Evolutionary conservation across 1,139 yeast genomes (phyloP).

Genomic region (Sugiyamaella novakii): DNA sequence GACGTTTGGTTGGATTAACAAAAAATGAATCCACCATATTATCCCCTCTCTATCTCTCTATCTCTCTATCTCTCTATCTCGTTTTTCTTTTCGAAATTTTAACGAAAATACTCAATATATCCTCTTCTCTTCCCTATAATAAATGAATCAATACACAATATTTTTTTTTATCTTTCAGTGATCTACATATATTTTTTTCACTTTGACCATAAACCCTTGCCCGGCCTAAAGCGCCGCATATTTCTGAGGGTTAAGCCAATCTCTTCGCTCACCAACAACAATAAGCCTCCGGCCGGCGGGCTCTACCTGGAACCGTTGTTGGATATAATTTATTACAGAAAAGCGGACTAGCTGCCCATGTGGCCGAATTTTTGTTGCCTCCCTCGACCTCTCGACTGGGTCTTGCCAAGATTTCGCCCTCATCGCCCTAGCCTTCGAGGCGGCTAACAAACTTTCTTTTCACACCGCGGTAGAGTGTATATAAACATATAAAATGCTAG

Average conservation of each 20-base stretch:
- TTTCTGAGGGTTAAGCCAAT: not conserved
- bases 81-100: too few species aligned
- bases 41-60: not conserved
- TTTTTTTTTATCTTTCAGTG: conserved; percentile 1
- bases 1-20: conserved; percentile 34
- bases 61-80: not conserved
- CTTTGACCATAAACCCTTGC: conserved; percentile 12
- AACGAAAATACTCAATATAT: too few species aligned
- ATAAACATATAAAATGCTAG: too few species aligned
- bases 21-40: conserved; percentile 40
- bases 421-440: too few species aligned
- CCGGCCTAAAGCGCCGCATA: conserved; percentile 7
- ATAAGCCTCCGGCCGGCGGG: conserved; percentile 2
- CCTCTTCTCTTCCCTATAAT: not conserved
- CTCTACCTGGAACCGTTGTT: conserved; percentile 1
- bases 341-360: too few species aligned
- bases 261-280: too few species aligned
- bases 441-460: too few species aligned
- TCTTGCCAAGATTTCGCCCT: too few species aligned
- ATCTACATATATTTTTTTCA: conserved; percentile 8
- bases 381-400: too few species aligned
- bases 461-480: too few species aligned
- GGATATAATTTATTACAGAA: too few species aligned
- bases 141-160: not conserved
- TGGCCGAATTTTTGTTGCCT: too few species aligned